These are phyloP conservation scores for Syncephalis plumigaleata DNA, from an alignment of 371 early-diverging fungal species.

Conservation along the genomic window DNA sequence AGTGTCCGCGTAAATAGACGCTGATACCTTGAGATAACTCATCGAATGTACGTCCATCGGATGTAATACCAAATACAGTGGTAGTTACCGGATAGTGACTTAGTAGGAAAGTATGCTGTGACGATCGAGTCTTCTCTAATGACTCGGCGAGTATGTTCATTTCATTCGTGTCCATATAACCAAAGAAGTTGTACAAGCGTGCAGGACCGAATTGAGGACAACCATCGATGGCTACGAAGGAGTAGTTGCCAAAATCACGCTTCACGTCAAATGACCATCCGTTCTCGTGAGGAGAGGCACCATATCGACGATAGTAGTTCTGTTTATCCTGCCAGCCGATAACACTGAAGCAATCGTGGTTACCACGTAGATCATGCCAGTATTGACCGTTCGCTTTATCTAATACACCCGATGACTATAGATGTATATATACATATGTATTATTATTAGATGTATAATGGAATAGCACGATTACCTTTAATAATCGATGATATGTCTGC, in stretches of 20 bases:
- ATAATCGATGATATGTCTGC: slow-evolving; percentile 42
- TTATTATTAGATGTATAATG: slow-evolving; percentile 1
- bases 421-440: neutral
- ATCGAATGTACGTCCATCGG: slow-evolving; percentile 32
- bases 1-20: slow-evolving; percentile 71
- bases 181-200: slow-evolving; percentile 83
- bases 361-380: slow-evolving; percentile 77
- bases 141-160: slow-evolving; percentile 49
- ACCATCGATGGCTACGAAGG: slow-evolving; percentile 71
- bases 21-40: slow-evolving; percentile 40
- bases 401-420: slow-evolving; percentile 17
- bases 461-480: slow-evolving; percentile 16
- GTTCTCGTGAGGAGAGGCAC: slow-evolving; percentile 21
- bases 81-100: slow-evolving; percentile 75
- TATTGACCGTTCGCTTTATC: slow-evolving; percentile 18
- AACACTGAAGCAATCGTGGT: slow-evolving; percentile 75
- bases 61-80: slow-evolving; percentile 47
- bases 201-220: slow-evolving; percentile 65
- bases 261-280: slow-evolving; percentile 42
- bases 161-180: slow-evolving; percentile 48
- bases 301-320: slow-evolving; percentile 42
- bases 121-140: slow-evolving; percentile 13
- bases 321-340: slow-evolving; percentile 32
- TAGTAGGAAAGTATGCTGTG: slow-evolving; percentile 55
- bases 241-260: slow-evolving; percentile 48